phyloP scores from a whole-genome alignment of 2,329 filamentous ascomycete genomes.

The Trichophyton benhamiae region DNA sequence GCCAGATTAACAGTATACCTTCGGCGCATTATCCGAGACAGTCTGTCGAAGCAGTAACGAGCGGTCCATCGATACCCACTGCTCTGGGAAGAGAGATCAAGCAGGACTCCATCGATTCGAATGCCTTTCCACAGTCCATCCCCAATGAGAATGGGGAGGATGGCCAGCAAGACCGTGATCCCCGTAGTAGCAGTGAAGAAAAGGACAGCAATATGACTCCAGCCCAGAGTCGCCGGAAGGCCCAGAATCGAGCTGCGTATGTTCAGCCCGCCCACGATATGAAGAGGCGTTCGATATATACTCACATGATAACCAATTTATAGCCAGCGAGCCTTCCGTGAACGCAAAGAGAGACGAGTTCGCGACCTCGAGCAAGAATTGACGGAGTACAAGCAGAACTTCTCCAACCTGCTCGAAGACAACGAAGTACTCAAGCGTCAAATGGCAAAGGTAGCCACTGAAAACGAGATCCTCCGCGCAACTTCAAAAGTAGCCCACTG shows the following conservation, averaged over 20 bases:
- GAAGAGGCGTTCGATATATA: not conserved
- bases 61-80: not conserved
- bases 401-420: constrained; percentile 60
- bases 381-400: constrained; percentile 59
- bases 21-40: not conserved
- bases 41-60: not conserved
- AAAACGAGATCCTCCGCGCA: constrained; percentile 84
- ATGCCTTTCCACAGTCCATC: not conserved
- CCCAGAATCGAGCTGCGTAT: constrained; percentile 62
- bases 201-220: constrained; percentile 44
- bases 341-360: constrained; percentile 88
- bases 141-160: constrained; percentile 3
- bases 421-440: constrained; percentile 79
- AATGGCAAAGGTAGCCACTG: constrained; percentile 69
- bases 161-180: not conserved
- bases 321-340: constrained; percentile 89
- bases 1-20: not conserved
- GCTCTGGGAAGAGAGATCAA: not conserved
- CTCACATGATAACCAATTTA: constrained; percentile 1
- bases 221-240: constrained; percentile 51
- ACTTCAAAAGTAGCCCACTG: constrained; percentile 45
- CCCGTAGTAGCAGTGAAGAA: constrained; percentile 37
- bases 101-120: not conserved
- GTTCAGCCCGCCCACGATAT: constrained; percentile 20
- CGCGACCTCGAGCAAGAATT: constrained; percentile 86